phyloP scores from a whole-genome alignment of 805 yeast genomes.

The Sporopachydermia quercuum region DNA sequence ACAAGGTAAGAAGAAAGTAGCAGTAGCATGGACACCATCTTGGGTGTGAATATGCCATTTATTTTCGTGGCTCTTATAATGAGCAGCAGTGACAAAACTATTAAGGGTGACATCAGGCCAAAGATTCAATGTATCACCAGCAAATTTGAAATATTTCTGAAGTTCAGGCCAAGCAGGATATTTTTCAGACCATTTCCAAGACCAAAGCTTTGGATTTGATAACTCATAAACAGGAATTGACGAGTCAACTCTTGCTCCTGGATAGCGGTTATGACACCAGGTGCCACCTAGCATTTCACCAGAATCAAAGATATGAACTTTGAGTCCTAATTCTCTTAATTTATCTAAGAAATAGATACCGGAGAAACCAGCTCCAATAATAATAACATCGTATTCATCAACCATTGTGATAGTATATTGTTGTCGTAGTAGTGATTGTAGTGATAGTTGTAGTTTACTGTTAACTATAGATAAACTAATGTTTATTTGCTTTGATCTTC shows the following conservation, averaged over 20 bases:
- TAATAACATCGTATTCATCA: constrained; percentile 7
- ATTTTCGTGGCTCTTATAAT: constrained; percentile 6
- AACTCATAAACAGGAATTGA: constrained; percentile 10
- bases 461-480: too few relatives aligned
- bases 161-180: constrained; percentile 10
- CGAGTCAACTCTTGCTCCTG: constrained; percentile 13
- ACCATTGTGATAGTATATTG: too few relatives aligned
- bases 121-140: constrained; percentile 8
- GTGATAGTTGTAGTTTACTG: too few relatives aligned
- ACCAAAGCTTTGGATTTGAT: constrained; percentile 9
- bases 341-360: constrained; percentile 9
- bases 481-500: too few relatives aligned
- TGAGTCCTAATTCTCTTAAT: constrained; percentile 8
- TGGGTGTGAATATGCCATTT: constrained; percentile 6
- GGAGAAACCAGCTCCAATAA: constrained; percentile 12
- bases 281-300: constrained; percentile 10
- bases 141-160: constrained; percentile 9
- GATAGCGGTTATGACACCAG: constrained; percentile 11
- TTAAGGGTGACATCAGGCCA: constrained; percentile 8
- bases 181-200: constrained; percentile 10
- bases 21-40: constrained; percentile 6
- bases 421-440: too few relatives aligned
- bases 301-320: constrained; percentile 9
- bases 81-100: constrained; percentile 5
- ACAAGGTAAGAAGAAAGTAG: constrained; percentile 7